Conservation (phyloP, 768 basidiomycete genomes). For the Suillus discolor region DNA sequence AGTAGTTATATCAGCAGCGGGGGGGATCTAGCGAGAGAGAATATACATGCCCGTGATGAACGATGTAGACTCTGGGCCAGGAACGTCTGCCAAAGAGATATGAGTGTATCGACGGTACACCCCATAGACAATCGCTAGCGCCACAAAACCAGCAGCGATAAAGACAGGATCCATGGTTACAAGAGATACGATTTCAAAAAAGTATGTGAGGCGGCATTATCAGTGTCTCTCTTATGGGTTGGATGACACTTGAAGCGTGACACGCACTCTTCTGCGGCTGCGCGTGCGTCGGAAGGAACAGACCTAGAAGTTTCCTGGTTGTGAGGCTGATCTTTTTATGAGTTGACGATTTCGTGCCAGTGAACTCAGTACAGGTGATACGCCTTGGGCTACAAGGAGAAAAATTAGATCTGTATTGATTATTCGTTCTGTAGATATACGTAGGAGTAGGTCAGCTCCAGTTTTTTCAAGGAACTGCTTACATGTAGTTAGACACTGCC, state of each 20-base stretch:
- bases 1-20: conserved; percentile 23
- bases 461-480: not conserved
- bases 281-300: conserved; percentile 11
- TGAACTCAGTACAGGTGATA: not conserved
- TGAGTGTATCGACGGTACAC: conserved; percentile 9
- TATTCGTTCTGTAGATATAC: not conserved
- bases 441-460: not conserved
- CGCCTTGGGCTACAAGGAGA: not conserved
- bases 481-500: too few relatives aligned
- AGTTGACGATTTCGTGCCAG: not conserved
- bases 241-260: conserved; percentile 15
- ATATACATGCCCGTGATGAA: conserved; percentile 20
- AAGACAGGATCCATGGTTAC: conserved; percentile 15
- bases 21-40: not conserved
- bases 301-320: not conserved
- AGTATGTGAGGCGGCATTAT: conserved; percentile 5
- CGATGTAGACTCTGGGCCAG: conserved; percentile 24
- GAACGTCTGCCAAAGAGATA: conserved; percentile 18
- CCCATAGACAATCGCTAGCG: conserved; percentile 11
- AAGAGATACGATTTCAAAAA: not conserved
- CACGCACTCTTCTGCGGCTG: not conserved
- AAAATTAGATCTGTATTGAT: not conserved
- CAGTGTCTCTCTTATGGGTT: not conserved
- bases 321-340: not conserved
- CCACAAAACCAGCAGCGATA: conserved; percentile 7